Base-by-base conservation (phyloP, 208 protist species). In the Endotrypanum monterogeii region DNA sequence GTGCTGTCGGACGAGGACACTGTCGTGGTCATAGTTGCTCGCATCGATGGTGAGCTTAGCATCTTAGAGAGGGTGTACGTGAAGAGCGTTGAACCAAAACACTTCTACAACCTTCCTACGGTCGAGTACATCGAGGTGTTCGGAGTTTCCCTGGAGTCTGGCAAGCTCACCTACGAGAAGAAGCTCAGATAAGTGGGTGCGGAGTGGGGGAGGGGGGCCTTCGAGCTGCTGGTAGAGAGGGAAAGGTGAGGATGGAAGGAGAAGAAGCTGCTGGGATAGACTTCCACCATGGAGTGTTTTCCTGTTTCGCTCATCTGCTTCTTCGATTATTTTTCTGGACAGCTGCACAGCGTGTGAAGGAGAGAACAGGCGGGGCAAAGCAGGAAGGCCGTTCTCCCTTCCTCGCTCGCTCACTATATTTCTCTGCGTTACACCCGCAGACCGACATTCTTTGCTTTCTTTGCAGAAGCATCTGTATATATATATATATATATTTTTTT, bases 81-180 rank as follows among this genome's bases (percentile, higher is more conserved):
- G 37, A 82, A 78, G 70, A 88, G 83, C 68, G 86, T 84, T 48
- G 91, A 95, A 71, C 90, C 90, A 5, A 92, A 93, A 78, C 87
- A 79, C 48, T 93, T 95, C 62, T 92, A 88, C 62, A 85, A 93
- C 55, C 73, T 95, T 67, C 91, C 91, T 0, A 85, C 75, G 32
- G 91, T 95, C 12, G 83, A 92, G 72, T 95, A 93, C 71, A 85
- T 95, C 66, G 91, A 93, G 67, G 68, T 86, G 32, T 90, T 89
- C 70, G 91, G 88, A 6, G 71, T 86, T 1, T 89, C 87, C 9
- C 54, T 95, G 57, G 80, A 73, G 7, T 84, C 86, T 3, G 91
- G 88, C 41, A 56, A 80, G 55, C 68, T 67, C 3, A 91, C 86
- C 25, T 92, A 90, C 63, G 83, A 91, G 72, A 91, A 85, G 71